Percentiles rank a stretch among this genome's conserved stretches.
phyloP scores from a whole-genome alignment of 495 filamentous ascomycete genomes.

The Neurospora discreta region DNA sequence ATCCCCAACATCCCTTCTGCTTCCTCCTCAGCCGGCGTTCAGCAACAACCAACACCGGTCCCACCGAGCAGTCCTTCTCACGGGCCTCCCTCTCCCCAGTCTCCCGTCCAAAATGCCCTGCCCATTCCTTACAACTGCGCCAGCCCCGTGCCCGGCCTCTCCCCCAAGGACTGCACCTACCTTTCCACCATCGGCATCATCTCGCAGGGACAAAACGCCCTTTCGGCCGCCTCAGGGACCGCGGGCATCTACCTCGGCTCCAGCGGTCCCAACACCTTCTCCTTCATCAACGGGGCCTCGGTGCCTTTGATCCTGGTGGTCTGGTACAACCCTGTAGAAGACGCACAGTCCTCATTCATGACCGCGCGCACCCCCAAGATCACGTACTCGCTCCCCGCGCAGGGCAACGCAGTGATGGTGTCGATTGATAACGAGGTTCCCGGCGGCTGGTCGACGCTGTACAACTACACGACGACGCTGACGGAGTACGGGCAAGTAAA shows the following conservation, averaged over 20 bases:
- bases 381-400: constrained; percentile 16
- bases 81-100: not conserved
- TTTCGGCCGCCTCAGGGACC: constrained; percentile 5
- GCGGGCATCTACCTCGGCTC: constrained; percentile 15
- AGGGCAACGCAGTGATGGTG: constrained; percentile 7
- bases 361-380: constrained; percentile 14
- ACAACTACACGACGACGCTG: constrained; percentile 16
- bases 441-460: constrained; percentile 21
- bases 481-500: constrained; percentile 21
- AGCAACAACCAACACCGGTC: not conserved
- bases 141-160: constrained; percentile 12
- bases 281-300: constrained; percentile 16
- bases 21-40: not conserved
- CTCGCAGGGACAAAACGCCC: constrained; percentile 15
- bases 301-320: constrained; percentile 14
- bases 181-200: constrained; percentile 18
- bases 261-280: constrained; percentile 18
- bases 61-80: not conserved
- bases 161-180: constrained; percentile 12
- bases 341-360: constrained; percentile 15
- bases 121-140: constrained; percentile 1
- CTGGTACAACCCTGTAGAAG: constrained; percentile 8
- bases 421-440: constrained; percentile 17
- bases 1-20: not conserved
- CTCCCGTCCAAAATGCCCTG: not conserved